phyloP scores from a whole-genome alignment of 305 asterid genomes.

The Rubia peregrina region DNA sequence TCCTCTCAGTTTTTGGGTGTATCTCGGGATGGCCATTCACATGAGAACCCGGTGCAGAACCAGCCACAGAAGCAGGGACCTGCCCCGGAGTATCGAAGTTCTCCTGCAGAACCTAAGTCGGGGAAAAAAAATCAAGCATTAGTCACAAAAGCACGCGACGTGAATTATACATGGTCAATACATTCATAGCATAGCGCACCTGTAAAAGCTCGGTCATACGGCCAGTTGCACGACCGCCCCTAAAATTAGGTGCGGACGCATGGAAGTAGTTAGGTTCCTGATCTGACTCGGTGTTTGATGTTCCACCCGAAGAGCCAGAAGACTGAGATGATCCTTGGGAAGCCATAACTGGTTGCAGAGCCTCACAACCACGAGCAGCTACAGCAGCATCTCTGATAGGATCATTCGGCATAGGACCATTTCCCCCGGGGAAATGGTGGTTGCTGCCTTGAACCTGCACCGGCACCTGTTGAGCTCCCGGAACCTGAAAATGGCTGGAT shows the following conservation, averaged over 20 bases:
- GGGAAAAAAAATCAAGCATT: neutral
- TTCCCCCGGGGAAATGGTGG: conserved; percentile 26
- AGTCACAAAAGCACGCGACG: conserved; percentile 4
- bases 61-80: conserved; percentile 24
- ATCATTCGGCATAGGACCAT: conserved; percentile 24
- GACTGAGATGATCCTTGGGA: conserved; percentile 23
- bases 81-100: conserved; percentile 47
- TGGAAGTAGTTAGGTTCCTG: conserved; percentile 13
- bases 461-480: conserved; percentile 13
- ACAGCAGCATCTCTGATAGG: conserved; percentile 19
- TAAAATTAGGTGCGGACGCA: conserved; percentile 32
- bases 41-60: conserved; percentile 18
- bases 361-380: conserved; percentile 18
- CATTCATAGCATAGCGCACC: conserved; percentile 30
- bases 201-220: conserved; percentile 87
- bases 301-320: conserved; percentile 23
- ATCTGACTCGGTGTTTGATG: conserved; percentile 11
- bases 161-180: neutral
- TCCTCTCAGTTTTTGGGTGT: conserved; percentile 20
- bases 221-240: conserved; percentile 52
- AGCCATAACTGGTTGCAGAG: too few relatives aligned
- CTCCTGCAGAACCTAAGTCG: conserved; percentile 70
- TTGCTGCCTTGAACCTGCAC: conserved; percentile 27
- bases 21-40: conserved; percentile 19
- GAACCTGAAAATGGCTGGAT: conserved; percentile 35